These are phyloP conservation scores for Vitis amurensis DNA, from an alignment of 164 flowering plant genomes.

Conservation along the genomic window DNA sequence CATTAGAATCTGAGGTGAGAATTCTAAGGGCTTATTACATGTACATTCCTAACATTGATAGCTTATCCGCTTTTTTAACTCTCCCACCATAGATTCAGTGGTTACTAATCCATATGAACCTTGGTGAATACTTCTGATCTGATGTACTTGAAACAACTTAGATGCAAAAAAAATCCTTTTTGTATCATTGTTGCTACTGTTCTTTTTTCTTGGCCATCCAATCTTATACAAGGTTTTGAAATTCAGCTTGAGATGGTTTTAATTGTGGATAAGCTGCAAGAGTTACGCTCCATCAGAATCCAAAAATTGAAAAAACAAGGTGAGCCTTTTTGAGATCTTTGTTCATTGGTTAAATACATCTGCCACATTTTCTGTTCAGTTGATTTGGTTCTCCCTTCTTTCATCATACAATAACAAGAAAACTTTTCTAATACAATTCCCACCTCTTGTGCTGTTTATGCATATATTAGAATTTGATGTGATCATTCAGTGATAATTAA, in stretches of 20 bases:
- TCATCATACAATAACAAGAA: too few species aligned
- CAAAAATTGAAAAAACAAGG: conserved; percentile 93
- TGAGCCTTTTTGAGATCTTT: conserved; percentile 9
- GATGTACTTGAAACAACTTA: too few species aligned
- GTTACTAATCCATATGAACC: neutral
- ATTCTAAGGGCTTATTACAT: neutral
- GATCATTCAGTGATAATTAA: too few species aligned
- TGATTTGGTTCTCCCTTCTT: too few species aligned
- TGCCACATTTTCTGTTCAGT: too few species aligned
- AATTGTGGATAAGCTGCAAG: conserved; percentile 87
- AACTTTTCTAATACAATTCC: neutral
- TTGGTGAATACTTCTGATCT: neutral
- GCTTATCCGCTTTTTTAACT: neutral
- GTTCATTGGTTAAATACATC: neutral
- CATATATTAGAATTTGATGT: neutral
- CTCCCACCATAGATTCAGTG: neutral
- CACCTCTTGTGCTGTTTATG: neutral
- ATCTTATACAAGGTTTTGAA: conserved; percentile 13
- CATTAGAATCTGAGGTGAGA: conserved; percentile 83
- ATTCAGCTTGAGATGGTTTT: conserved; percentile 87
- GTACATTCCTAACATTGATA: neutral
- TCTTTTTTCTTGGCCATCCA: conserved; percentile 4
- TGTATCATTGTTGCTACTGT: neutral
- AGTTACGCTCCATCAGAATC: conserved; percentile 84
- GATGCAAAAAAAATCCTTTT: neutral